Conservation (phyloP, 31 red algal species). For the Porphyra umbilicalis region DNA sequence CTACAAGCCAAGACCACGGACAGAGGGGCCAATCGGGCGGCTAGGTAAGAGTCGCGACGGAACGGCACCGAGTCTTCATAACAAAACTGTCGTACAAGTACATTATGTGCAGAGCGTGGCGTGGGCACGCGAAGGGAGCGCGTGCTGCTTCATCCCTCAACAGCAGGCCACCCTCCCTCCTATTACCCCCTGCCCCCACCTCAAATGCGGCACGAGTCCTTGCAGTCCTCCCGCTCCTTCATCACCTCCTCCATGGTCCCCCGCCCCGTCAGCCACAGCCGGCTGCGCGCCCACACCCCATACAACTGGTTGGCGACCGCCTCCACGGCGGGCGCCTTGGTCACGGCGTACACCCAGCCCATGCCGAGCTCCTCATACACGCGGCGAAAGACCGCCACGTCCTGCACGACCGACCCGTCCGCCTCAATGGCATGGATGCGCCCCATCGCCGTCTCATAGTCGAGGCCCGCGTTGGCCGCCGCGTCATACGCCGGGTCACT, state of each 20-base stretch:
- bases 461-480: slow-evolving; percentile 22
- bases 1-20: too few relatives aligned
- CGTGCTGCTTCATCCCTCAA: too few relatives aligned
- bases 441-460: slow-evolving; percentile 72
- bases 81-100: too few relatives aligned
- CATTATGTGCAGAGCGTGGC: too few relatives aligned
- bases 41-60: too few relatives aligned
- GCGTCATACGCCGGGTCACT: slow-evolving; percentile 24
- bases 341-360: slow-evolving; percentile 70
- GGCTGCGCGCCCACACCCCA: slow-evolving; percentile 52
- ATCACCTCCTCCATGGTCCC: slow-evolving; percentile 23
- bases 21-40: too few relatives aligned
- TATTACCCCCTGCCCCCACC: neutral
- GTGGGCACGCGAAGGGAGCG: too few relatives aligned
- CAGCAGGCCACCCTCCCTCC: neutral
- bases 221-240: neutral
- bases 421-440: slow-evolving; percentile 58
- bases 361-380: slow-evolving; percentile 74
- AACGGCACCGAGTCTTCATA: too few relatives aligned
- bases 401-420: slow-evolving; percentile 49
- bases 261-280: slow-evolving; percentile 58
- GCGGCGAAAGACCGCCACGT: slow-evolving; percentile 63
- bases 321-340: slow-evolving; percentile 26
- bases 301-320: slow-evolving; percentile 29
- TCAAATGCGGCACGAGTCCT: neutral